Percentiles rank a stretch among this genome's conserved stretches.
Conservation (phyloP, 495 filamentous ascomycete species). For the Penicillium goetzii region DNA sequence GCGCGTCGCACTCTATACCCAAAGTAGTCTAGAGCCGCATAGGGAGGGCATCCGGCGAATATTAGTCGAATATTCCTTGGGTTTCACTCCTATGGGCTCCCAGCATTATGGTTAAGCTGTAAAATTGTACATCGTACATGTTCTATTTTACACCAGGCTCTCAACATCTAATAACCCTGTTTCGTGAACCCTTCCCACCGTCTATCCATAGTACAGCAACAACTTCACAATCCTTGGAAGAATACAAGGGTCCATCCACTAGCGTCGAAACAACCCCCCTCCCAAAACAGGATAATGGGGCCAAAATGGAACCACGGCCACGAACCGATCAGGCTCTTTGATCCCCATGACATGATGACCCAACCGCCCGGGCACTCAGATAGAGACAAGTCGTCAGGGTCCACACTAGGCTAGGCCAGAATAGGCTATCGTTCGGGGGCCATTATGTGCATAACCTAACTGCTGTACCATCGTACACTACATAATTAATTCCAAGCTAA, state of each 20-base stretch:
- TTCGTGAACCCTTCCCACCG: not conserved
- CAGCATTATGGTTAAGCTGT: not conserved
- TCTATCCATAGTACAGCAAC: no score
- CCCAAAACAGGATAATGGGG: conserved; percentile 1
- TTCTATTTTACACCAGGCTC: no score
- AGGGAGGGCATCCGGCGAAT: not conserved
- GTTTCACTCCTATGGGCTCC: not conserved
- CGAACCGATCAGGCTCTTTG: not conserved
- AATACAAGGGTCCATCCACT: not conserved
- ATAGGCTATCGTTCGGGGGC: not conserved
- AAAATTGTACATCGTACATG: not conserved
- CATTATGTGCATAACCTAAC: not conserved
- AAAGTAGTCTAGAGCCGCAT: not conserved
- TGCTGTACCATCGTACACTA: not conserved
- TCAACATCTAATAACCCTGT: no score
- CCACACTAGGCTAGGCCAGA: not conserved
- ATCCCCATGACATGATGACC: not conserved
- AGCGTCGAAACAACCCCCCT: not conserved
- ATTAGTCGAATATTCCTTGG: not conserved
- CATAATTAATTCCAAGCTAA: not conserved
- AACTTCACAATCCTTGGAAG: not conserved
- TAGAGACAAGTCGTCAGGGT: not conserved
- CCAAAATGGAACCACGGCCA: not conserved
- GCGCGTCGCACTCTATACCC: not conserved
- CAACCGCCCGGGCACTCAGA: not conserved